Evolutionary conservation across 1,284 basidiomycete species (phyloP).

Genomic region (Cryptococcus amylolentus): DNA sequence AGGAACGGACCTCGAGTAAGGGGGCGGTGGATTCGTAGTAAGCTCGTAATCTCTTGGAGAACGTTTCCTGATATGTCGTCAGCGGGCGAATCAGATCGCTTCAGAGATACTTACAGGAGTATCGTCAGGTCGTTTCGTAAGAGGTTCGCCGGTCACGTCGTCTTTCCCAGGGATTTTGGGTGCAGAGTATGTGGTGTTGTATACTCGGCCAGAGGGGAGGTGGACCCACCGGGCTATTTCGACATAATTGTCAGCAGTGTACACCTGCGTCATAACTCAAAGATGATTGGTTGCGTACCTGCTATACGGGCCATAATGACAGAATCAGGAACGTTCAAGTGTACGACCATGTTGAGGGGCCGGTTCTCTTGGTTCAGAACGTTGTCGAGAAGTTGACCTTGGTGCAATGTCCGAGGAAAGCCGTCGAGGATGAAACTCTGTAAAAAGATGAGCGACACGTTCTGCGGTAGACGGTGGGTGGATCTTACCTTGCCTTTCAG

Average conservation of each 20-base stretch:
- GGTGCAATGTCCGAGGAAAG: slow-evolving; percentile 87
- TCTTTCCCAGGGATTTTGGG: slow-evolving; percentile 83
- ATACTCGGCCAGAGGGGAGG: slow-evolving; percentile 85
- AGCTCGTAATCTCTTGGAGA: slow-evolving; percentile 70
- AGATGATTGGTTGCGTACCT: slow-evolving; percentile 39
- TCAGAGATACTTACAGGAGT: slow-evolving; percentile 66
- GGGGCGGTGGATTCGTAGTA: slow-evolving; percentile 89
- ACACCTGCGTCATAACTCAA: background rate
- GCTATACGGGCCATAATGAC: slow-evolving; percentile 86
- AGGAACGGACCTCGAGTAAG: slow-evolving; percentile 57
- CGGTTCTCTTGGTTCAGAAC: slow-evolving; percentile 45
- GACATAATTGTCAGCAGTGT: background rate
- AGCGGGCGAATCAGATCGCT: background rate
- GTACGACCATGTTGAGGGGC: slow-evolving; percentile 78
- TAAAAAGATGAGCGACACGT: background rate
- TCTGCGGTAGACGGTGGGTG: background rate
- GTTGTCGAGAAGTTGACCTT: slow-evolving; percentile 76
- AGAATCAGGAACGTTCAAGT: slow-evolving; percentile 85
- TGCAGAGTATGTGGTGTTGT: slow-evolving; percentile 86
- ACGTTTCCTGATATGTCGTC: slow-evolving; percentile 62
- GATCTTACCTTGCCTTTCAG: slow-evolving; percentile 38
- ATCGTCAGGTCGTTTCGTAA: slow-evolving; percentile 87
- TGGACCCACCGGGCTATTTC: slow-evolving; percentile 82
- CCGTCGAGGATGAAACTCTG: slow-evolving; percentile 87
- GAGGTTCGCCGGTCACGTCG: slow-evolving; percentile 86